These are phyloP conservation scores for Hypholoma fasciculare DNA, from an alignment of 768 basidiomycete genomes.

Conservation along the genomic window DNA sequence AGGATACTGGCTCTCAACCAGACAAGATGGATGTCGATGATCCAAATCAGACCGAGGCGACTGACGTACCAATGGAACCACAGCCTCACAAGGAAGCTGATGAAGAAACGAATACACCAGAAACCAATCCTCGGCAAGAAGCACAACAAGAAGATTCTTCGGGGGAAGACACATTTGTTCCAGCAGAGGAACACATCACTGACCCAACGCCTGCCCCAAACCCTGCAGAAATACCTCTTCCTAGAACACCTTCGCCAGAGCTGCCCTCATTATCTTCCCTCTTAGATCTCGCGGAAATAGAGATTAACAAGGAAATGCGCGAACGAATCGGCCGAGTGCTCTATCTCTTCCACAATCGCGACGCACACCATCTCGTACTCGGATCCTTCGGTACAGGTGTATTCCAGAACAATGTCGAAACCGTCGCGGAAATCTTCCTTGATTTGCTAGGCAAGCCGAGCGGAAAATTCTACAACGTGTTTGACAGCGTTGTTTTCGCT, in stretches of 20 bases:
- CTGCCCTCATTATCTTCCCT: background rate
- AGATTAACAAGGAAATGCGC: conserved; percentile 58
- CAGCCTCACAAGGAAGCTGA: background rate
- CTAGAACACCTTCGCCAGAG: background rate
- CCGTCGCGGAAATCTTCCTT: conserved; percentile 65
- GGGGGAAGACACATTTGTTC: background rate
- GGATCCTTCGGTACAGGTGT: conserved; percentile 82
- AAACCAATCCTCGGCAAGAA: background rate
- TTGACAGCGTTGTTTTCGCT: conserved; percentile 67
- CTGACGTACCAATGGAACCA: background rate
- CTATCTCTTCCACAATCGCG: conserved; percentile 61
- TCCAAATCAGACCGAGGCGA: background rate
- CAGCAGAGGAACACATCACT: too few species aligned
- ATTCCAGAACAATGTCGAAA: conserved; percentile 61
- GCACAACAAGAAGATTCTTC: background rate
- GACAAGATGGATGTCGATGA: background rate
- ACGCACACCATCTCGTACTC: conserved; percentile 59
- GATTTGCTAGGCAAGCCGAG: conserved; percentile 50
- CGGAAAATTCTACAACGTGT: conserved; percentile 57
- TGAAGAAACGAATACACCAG: background rate
- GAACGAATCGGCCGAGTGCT: conserved; percentile 73
- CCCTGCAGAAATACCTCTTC: too few species aligned
- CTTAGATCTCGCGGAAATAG: conserved; percentile 14
- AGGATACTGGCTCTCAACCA: background rate
- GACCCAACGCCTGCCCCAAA: too few species aligned